Conservation (phyloP, 2,329 filamentous ascomycete species). For the Didymella pinodella region DNA sequence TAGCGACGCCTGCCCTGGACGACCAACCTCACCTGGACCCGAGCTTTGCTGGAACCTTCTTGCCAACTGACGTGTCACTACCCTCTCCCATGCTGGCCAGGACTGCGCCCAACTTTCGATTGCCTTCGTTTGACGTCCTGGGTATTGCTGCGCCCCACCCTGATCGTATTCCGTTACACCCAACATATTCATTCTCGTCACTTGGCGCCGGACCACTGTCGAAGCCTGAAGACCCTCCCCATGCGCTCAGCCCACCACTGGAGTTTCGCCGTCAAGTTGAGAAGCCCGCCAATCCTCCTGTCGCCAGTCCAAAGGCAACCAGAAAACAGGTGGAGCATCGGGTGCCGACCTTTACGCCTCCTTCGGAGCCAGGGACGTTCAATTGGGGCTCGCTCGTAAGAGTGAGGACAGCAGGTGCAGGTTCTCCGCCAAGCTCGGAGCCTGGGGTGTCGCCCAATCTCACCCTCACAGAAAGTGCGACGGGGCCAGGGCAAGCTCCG, state of each 20-base stretch:
- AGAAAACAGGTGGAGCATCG: conserved; percentile 42
- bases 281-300: conserved; percentile 27
- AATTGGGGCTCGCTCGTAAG: conserved; percentile 52
- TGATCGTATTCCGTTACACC: conserved; percentile 45
- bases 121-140: conserved; percentile 63
- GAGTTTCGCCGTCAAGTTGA: conserved; percentile 30
- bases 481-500: conserved; percentile 34
- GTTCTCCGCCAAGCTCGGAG: conserved; percentile 53
- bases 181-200: conserved; percentile 39
- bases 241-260: conserved; percentile 48
- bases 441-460: conserved; percentile 44
- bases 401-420: conserved; percentile 47
- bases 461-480: conserved; percentile 29
- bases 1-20: conserved; percentile 40
- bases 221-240: conserved; percentile 52
- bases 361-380: conserved; percentile 53
- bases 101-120: conserved; percentile 54
- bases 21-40: conserved; percentile 37
- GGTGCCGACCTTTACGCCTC: conserved; percentile 57
- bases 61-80: conserved; percentile 44
- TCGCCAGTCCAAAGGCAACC: conserved; percentile 31
- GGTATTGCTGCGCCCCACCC: conserved; percentile 60
- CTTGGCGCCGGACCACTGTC: conserved; percentile 50
- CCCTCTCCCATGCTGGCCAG: conserved; percentile 43
- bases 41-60: conserved; percentile 34